These are phyloP conservation scores for Cubamyces sp. DNA, from an alignment of 768 basidiomycete genomes.

Conservation along the genomic window DNA sequence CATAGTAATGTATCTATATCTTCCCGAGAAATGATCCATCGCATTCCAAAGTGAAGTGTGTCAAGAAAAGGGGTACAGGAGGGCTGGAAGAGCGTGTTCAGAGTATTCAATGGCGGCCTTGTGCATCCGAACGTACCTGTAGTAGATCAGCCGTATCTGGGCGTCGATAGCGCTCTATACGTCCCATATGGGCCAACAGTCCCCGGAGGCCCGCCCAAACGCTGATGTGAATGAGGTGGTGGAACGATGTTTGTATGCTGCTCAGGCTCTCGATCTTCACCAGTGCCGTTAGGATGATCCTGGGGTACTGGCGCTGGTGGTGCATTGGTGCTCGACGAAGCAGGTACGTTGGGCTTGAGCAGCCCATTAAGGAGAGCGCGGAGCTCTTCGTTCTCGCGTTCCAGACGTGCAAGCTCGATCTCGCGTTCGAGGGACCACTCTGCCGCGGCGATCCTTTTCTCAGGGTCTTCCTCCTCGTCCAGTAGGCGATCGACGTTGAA, in stretches of 20 bases:
- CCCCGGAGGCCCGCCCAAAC: constrained; percentile 39
- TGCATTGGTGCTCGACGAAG: neutral
- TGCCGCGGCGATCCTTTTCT: constrained; percentile 41
- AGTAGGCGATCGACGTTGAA: constrained; percentile 12
- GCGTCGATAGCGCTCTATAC: constrained; percentile 36
- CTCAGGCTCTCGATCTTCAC: neutral
- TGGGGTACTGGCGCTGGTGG: constrained; percentile 1
- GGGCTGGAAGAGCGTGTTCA: too few species aligned
- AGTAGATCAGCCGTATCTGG: neutral
- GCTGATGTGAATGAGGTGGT: constrained; percentile 24
- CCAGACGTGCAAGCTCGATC: constrained; percentile 83
- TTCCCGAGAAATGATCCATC: constrained; percentile 4
- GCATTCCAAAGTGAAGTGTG: neutral
- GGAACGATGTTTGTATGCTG: constrained; percentile 3
- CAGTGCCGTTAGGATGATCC: neutral
- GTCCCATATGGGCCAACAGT: constrained; percentile 49
- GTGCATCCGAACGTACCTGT: too few species aligned
- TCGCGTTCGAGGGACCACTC: constrained; percentile 90
- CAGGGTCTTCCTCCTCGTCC: constrained; percentile 35
- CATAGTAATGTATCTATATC: constrained; percentile 28
- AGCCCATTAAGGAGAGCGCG: constrained; percentile 57
- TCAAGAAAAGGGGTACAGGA: too few species aligned
- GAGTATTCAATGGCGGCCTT: too few species aligned
- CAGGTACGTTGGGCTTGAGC: constrained; percentile 1
- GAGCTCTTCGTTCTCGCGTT: constrained; percentile 86